phyloP scores from a whole-genome alignment of 495 filamentous ascomycete genomes.

The Tuber indicum region DNA sequence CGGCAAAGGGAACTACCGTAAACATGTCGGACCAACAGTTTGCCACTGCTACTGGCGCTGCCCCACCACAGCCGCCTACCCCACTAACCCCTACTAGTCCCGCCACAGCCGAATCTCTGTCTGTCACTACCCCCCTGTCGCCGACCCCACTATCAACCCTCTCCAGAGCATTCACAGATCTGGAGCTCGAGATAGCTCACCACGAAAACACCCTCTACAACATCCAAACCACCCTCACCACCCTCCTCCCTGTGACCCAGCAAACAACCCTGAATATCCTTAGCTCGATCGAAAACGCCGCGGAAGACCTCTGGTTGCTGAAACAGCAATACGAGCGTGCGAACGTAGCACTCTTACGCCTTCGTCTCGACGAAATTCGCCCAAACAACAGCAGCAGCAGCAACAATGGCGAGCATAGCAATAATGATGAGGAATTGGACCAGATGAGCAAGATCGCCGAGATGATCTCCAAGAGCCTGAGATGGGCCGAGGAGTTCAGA shows the following conservation, averaged over 20 bases:
- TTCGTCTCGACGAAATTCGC: not conserved
- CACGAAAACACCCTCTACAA: slow-evolving; percentile 46
- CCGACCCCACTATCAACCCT: not conserved
- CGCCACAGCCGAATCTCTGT: not conserved
- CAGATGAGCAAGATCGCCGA: not conserved
- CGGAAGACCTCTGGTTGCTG: not conserved
- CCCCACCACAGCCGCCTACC: not conserved
- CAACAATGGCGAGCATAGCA: not conserved
- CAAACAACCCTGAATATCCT: slow-evolving; percentile 43
- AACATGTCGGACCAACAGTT: not conserved
- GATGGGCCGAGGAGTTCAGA: not conserved
- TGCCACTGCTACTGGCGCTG: not conserved
- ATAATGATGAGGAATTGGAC: not conserved
- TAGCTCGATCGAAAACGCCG: not conserved
- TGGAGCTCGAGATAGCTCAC: slow-evolving; percentile 8
- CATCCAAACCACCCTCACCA: slow-evolving; percentile 34
- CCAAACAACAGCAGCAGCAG: not conserved
- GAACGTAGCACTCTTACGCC: not conserved
- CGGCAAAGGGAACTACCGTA: not conserved
- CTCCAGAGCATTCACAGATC: not conserved
- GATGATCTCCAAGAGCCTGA: not conserved
- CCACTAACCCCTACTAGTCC: not conserved
- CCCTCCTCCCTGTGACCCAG: slow-evolving; percentile 51
- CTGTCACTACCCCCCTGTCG: not conserved
- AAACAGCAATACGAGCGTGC: not conserved